Conservation (phyloP, 2,329 filamentous ascomycete genomes). For the Ceratocystiopsis minuta region DNA sequence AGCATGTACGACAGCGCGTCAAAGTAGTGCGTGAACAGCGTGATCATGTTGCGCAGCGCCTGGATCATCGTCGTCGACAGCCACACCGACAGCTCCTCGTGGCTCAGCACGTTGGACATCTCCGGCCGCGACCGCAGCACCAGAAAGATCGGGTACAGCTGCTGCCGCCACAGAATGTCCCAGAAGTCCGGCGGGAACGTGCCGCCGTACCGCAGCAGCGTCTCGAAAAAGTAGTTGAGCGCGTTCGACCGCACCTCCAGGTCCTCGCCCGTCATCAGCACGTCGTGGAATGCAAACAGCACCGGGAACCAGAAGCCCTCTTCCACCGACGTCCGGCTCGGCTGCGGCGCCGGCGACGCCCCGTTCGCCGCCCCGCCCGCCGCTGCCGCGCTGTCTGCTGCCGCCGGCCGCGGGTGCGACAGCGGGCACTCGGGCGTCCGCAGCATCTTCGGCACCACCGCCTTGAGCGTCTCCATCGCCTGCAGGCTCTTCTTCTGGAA, state of each 20-base stretch:
- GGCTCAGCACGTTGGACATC: slow-evolving; percentile 85
- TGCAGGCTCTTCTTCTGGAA: slow-evolving; percentile 98
- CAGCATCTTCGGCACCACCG: slow-evolving; percentile 85
- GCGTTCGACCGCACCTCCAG: slow-evolving; percentile 84
- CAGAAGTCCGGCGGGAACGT: slow-evolving; percentile 90
- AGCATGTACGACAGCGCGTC: slow-evolving; percentile 94
- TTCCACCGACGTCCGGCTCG: slow-evolving; percentile 71
- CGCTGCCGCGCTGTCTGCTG: slow-evolving; percentile 11
- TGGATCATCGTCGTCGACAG: slow-evolving; percentile 99
- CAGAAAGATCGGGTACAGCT: slow-evolving; percentile 97
- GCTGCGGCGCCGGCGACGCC: slow-evolving; percentile 14
- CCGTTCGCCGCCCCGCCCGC: not conserved
- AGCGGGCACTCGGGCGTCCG: slow-evolving; percentile 89
- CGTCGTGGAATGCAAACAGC: slow-evolving; percentile 94
- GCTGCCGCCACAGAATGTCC: slow-evolving; percentile 94
- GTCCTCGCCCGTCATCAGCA: slow-evolving; percentile 97
- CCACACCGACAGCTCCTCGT: slow-evolving; percentile 96
- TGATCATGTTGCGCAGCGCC: slow-evolving; percentile 94
- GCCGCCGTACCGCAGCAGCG: slow-evolving; percentile 72
- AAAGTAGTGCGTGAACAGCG: slow-evolving; percentile 96
- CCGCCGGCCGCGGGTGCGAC: slow-evolving; percentile 34
- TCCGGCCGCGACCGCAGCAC: slow-evolving; percentile 91
- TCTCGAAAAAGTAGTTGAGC: slow-evolving; percentile 92
- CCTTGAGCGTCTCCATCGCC: slow-evolving; percentile 87
- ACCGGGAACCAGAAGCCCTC: slow-evolving; percentile 99